These are phyloP conservation scores for Leishmania amazonensis DNA, from an alignment of 208 protist genomes.

Conservation along the genomic window DNA sequence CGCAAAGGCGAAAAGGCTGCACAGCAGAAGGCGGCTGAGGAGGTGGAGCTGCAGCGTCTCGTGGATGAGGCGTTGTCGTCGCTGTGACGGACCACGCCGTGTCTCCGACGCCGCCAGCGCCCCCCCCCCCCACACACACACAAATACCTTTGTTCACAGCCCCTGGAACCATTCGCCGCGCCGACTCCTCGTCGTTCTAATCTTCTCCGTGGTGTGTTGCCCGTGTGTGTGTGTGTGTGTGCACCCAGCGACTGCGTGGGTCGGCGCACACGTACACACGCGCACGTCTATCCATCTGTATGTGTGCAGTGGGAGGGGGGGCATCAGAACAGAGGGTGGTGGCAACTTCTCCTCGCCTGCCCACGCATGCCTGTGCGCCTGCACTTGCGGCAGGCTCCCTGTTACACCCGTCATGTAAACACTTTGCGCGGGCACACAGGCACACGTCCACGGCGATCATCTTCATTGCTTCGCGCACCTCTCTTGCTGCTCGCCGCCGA, in stretches of 20 bases:
- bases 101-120: background rate
- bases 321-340: no score
- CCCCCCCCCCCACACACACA: background rate
- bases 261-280: no score
- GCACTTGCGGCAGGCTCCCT: background rate
- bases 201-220: no score
- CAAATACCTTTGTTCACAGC: background rate
- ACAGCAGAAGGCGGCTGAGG: conserved; percentile 25
- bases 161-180: no score
- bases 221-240: no score
- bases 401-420: background rate
- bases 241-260: no score
- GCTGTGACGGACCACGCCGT: background rate
- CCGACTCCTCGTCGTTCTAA: no score
- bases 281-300: no score
- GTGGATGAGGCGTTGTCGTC: conserved; percentile 34
- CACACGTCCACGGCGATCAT: background rate
- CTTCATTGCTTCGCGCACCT: no score
- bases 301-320: no score
- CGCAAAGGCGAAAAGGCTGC: conserved; percentile 2
- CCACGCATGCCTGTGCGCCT: background rate
- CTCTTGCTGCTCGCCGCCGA: no score
- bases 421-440: background rate
- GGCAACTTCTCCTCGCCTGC: background rate
- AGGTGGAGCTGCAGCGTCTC: conserved; percentile 40